These are phyloP conservation scores for Calonectria fujianensis DNA, from an alignment of 2,329 filamentous ascomycete genomes.

Conservation along the genomic window DNA sequence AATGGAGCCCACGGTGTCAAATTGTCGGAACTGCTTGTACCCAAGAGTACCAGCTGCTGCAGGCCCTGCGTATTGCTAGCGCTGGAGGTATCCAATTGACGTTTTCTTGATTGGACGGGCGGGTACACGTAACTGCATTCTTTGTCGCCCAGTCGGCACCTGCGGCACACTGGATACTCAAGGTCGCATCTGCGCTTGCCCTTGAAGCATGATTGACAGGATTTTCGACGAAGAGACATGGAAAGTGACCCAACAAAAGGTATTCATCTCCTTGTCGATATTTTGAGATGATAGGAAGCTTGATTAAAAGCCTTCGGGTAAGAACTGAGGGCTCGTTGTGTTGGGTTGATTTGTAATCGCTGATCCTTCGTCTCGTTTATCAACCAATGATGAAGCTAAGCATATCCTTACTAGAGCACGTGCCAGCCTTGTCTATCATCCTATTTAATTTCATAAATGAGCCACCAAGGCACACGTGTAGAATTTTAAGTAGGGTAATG, in stretches of 20 bases:
- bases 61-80: too few relatives aligned
- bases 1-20: not conserved
- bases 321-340: not conserved
- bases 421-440: too few relatives aligned
- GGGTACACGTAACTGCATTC: not conserved
- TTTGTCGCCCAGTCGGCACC: not conserved
- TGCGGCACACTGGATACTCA: not conserved
- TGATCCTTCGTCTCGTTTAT: conserved; percentile 1
- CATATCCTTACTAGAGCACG: too few relatives aligned
- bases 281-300: too few relatives aligned
- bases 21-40: too few relatives aligned
- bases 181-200: conserved; percentile 6
- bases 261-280: not conserved
- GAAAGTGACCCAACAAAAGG: too few relatives aligned
- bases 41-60: not conserved
- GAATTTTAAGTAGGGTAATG: too few relatives aligned
- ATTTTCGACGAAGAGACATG: conserved; percentile 12
- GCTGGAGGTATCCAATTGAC: too few relatives aligned
- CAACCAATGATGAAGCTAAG: not conserved
- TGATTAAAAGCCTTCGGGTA: not conserved
- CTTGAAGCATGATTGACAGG: not conserved
- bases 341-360: not conserved
- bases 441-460: too few relatives aligned
- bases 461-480: too few relatives aligned
- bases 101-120: not conserved